Evolutionary conservation across 2,329 filamentous ascomycete genomes (phyloP), one percentile per base, ranked within the genome.

Genomic region (Cercospora nicotianae): DNA sequence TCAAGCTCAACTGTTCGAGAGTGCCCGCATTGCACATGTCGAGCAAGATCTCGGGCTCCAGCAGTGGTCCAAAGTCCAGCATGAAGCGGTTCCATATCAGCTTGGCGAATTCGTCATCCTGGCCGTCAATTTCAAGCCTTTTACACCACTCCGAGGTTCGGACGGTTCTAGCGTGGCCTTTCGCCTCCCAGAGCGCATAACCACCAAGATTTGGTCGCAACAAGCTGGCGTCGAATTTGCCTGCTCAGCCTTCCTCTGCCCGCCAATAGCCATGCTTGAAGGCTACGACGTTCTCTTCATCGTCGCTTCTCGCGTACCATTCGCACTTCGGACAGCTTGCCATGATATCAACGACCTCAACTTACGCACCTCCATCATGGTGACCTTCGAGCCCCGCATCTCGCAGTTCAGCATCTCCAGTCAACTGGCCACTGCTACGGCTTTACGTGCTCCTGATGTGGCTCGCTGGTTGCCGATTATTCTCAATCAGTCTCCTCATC

Each of bases 161-260:
- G 64, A 67, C n/a, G 70, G 69, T 5, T 81, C 79, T 48, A 88
- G 85, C 75, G 86, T 86, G 0, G 87, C 65, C 13, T 71, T 70
- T 31, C 45, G 63, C 7, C 60, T 73, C 5, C 71, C 71, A 1
- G 70, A 71, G 58, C 57, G 69, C 8, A 65, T 72, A 18, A 58
- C 12, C 4, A 36, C 57, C 1, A 61, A 58, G 16, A 63, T 67
- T 30, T 60, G 61, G 33, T 60, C 57, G 1, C 48, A 64, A 16
- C 62, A 55, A 10, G 9, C 31, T 30, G 62, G 48, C 18, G 12
- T 64, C 39, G 59, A 62, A n/a, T 20, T 63, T 7, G 5, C 23
- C 0, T 61, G 61, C 55, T 33, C 26, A 30, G 61, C 20, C 4
- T 57, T 64, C 42, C 61, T 39, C 26, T 48, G 42, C 4, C 48